Conservation (phyloP, 192 early-diverging fungal species). For the Linnemannia exigua region DNA sequence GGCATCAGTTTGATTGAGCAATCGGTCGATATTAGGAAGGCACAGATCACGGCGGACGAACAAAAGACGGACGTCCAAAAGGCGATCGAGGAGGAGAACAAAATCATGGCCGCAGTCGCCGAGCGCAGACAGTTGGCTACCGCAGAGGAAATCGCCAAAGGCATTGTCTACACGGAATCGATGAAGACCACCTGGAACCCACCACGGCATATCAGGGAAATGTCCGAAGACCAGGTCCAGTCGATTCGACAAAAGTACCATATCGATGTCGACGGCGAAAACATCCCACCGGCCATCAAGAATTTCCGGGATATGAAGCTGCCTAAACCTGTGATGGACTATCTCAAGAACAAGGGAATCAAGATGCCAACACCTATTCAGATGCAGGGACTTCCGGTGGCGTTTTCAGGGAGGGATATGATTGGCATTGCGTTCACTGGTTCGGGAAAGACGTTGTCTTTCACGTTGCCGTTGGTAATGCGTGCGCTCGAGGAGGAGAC, state of each 20-base stretch:
- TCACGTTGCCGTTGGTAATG: slow-evolving; percentile 94
- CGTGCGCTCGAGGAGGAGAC: slow-evolving; percentile 94
- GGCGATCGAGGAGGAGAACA: slow-evolving; percentile 84
- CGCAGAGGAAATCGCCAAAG: slow-evolving; percentile 88
- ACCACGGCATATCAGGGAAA: slow-evolving; percentile 76
- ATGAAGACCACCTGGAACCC: slow-evolving; percentile 91
- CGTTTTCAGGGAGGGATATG: slow-evolving; percentile 94
- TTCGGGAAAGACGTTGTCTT: slow-evolving; percentile 95
- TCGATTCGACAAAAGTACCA: slow-evolving; percentile 85
- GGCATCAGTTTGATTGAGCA: slow-evolving; percentile 88
- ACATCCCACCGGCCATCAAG: slow-evolving; percentile 87
- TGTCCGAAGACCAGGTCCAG: slow-evolving; percentile 64
- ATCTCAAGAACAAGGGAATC: slow-evolving; percentile 87
- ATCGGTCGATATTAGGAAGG: slow-evolving; percentile 78
- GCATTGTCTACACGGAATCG: slow-evolving; percentile 88
- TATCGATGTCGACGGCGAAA: slow-evolving; percentile 91
- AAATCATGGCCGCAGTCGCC: slow-evolving; percentile 87
- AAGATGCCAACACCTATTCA: slow-evolving; percentile 96
- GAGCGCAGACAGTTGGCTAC: slow-evolving; percentile 85
- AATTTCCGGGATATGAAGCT: slow-evolving; percentile 91
- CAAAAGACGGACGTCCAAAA: slow-evolving; percentile 85
- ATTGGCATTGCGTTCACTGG: slow-evolving; percentile 99
- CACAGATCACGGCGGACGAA: slow-evolving; percentile 45
- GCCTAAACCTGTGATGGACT: slow-evolving; percentile 81
- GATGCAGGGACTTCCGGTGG: slow-evolving; percentile 95